Evolutionary conservation across 768 basidiomycete species (phyloP).

Genomic region (Amanita polypyramis): DNA sequence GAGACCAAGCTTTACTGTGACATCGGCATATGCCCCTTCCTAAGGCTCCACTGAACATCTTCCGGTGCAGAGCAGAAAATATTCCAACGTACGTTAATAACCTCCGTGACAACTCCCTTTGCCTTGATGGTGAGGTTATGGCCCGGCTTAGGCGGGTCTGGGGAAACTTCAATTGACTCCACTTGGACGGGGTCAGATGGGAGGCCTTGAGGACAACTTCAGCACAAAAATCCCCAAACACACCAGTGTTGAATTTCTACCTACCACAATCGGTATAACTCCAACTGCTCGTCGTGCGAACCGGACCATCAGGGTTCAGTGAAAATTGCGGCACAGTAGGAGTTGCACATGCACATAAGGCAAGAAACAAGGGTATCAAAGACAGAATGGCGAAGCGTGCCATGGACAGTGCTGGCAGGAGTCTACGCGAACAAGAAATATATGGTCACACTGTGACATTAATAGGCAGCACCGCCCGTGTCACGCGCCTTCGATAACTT

Average conservation of each 20-base stretch:
- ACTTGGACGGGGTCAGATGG: constrained; percentile 44
- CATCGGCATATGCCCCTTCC: constrained; percentile 89
- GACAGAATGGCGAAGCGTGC: constrained; percentile 9
- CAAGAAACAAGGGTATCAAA: constrained; percentile 16
- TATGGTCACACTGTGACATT: constrained; percentile 1
- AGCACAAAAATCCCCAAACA: constrained; percentile 6
- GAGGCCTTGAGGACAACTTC: constrained; percentile 27
- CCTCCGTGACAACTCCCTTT: constrained; percentile 42
- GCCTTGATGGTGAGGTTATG: constrained; percentile 81
- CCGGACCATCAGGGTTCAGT: constrained; percentile 15
- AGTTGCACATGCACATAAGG: constrained; percentile 12
- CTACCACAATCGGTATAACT: constrained; percentile 65
- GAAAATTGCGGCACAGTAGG: constrained; percentile 16
- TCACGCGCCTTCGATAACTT: constrained; percentile 11
- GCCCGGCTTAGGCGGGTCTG: constrained; percentile 88
- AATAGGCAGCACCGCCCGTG: not conserved
- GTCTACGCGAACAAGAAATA: not conserved
- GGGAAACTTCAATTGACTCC: constrained; percentile 59
- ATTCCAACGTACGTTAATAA: constrained; percentile 48
- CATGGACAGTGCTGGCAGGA: constrained; percentile 8
- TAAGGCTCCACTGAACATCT: constrained; percentile 19
- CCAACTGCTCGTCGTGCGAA: constrained; percentile 43
- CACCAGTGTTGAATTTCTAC: constrained; percentile 15
- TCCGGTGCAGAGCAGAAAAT: not conserved
- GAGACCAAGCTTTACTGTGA: constrained; percentile 86